Base-by-base conservation (phyloP, 108 stramenopile genomes). In the Mediolabrus comicus region DNA sequence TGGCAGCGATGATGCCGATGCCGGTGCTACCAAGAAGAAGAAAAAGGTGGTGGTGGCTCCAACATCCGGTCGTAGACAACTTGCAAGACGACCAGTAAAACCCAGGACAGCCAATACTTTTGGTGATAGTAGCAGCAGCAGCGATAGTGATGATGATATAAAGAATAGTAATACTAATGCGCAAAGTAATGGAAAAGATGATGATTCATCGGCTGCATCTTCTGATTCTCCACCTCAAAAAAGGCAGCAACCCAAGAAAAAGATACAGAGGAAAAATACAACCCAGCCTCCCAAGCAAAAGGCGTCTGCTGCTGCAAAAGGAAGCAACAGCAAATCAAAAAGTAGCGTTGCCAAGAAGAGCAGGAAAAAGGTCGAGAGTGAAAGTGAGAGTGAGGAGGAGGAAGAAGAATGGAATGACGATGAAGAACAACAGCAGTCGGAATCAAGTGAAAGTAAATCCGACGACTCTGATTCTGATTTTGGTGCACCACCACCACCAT, bases 391-490 rank as follows among this genome's bases (percentile, higher is more conserved):
- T 4, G 61, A 46, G 3, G 19, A 36, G 1, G 41, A 43, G 51
- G 67, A 67, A 24, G 68, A 69, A 28, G 70, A 65, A 65, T 29
- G n/a, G 12, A 63, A 65, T 9, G 67, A 82, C 24, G 65, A 61
- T 51, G 72, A 59, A 55, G 41, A 73, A 58, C 4, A 49, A 26
- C 11, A 17, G 9, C 11, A 17, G 9, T 31, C 35, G 0, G 43
- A 75, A 53, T 25, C 16, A 12, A 34, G 53, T 52, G 32, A 54
- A 67, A 67, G 24, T 49, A 6, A 22, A 49, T 49, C 46, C 2
- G 46, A 51, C 2, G 46, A 51, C 30, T 29, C 43, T 29, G 43
- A 51, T 64, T 39, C 63, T 68, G 39, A 68, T 25, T 43, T 55
- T 65, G 65, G 52, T 27, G 67, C 22, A 22, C 46, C 22, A 7